These are phyloP conservation scores for Phytomonas sp. DNA, from an alignment of 208 protist species.

Conservation along the genomic window DNA sequence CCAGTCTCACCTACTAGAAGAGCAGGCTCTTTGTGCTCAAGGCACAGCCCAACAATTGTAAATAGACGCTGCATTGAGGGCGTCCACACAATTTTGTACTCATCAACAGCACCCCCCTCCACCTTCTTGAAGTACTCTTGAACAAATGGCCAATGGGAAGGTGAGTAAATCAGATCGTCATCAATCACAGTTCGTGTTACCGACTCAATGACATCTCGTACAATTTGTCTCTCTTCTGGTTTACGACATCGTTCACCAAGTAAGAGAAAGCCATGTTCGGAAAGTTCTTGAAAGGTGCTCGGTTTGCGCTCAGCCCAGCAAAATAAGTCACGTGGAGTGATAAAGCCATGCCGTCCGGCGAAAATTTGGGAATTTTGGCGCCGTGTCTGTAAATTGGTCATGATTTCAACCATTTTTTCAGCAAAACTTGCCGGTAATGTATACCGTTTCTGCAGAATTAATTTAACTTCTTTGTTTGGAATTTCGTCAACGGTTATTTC, in stretches of 20 bases:
- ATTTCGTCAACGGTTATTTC: conserved; percentile 99
- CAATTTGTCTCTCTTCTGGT: conserved; percentile 90
- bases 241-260: conserved; percentile 97
- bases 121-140: conserved; percentile 55
- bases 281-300: conserved; percentile 90
- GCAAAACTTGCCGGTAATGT: conserved; percentile 89
- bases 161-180: conserved; percentile 62
- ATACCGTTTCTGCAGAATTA: conserved; percentile 95
- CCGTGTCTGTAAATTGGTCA: conserved; percentile 93
- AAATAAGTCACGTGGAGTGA: conserved; percentile 99
- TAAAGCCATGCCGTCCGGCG: conserved; percentile 97
- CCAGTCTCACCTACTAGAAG: conserved; percentile 99
- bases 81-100: conserved; percentile 95
- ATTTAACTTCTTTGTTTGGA: conserved; percentile 94
- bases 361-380: conserved; percentile 96
- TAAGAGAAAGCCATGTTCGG: conserved; percentile 96
- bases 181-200: conserved; percentile 62
- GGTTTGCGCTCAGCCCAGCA: conserved; percentile 96
- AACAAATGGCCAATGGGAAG: conserved; percentile 80
- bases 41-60: conserved; percentile 91
- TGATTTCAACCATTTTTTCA: conserved; percentile 92
- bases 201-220: conserved; percentile 89
- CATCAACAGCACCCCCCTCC: conserved; percentile 12
- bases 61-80: conserved; percentile 94
- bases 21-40: conserved; percentile 94